Percentiles rank a stretch among this genome's conserved stretches.
Evolutionary conservation across 2,329 filamentous ascomycete genomes (phyloP).

Genomic region (Coccinonectria pachysandricola): DNA sequence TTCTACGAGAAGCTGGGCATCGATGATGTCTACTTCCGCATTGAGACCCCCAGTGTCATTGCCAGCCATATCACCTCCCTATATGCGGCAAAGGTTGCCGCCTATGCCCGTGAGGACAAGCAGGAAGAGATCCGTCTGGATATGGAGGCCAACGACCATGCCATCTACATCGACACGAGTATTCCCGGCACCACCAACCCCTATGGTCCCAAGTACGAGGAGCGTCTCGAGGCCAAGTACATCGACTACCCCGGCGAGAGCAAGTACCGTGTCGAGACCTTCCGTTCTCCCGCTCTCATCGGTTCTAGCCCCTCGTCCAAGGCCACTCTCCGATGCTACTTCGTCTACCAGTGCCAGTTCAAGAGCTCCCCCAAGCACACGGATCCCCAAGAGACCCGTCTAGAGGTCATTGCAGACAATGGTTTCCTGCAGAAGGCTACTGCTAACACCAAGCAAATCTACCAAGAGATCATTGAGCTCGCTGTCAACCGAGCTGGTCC

Average conservation of each 20-base stretch:
- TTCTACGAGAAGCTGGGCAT: constrained; percentile 98
- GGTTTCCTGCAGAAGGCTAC: constrained; percentile 95
- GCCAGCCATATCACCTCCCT: constrained; percentile 91
- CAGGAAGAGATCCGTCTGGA: constrained; percentile 88
- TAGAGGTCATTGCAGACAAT: constrained; percentile 86
- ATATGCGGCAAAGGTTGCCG: constrained; percentile 93
- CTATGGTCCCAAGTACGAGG: constrained; percentile 82
- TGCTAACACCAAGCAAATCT: constrained; percentile 88
- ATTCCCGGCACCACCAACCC: constrained; percentile 70
- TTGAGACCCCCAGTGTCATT: constrained; percentile 76
- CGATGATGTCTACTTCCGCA: constrained; percentile 96
- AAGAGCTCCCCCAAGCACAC: constrained; percentile 62
- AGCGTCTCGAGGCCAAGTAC: constrained; percentile 90
- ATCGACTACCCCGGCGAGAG: constrained; percentile 66
- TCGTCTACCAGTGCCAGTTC: constrained; percentile 95
- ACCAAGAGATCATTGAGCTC: constrained; percentile 83
- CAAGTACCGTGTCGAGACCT: constrained; percentile 92
- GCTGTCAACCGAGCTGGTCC: constrained; percentile 80
- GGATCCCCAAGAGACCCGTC: constrained; percentile 66
- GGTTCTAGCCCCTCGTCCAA: constrained; percentile 57
- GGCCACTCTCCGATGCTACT: constrained; percentile 90
- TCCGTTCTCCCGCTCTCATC: constrained; percentile 78
- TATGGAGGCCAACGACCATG: constrained; percentile 89
- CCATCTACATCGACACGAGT: constrained; percentile 97
- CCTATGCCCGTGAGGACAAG: constrained; percentile 87